Percentiles rank a stretch among this genome's conserved stretches.
phyloP scores from a whole-genome alignment of 2,329 filamentous ascomycete species.

The Raffaelea deltoideospora region DNA sequence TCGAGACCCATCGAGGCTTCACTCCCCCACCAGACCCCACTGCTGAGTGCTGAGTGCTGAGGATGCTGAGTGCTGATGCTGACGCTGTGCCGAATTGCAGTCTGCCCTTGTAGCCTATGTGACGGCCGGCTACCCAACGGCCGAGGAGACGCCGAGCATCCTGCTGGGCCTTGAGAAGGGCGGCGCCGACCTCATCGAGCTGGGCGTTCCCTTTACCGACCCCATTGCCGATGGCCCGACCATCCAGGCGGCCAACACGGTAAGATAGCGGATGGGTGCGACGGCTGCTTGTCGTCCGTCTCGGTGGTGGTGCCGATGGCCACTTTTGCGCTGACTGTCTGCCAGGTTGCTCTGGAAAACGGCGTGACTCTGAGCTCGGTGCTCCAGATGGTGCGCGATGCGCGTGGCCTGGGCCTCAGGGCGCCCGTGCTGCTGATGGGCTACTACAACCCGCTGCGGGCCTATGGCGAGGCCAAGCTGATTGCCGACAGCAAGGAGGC shows the following conservation, averaged over 20 bases:
- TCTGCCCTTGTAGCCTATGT: conserved; percentile 89
- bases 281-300: too few species aligned
- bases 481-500: conserved; percentile 70
- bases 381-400: conserved; percentile 70
- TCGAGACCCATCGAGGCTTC: not conserved
- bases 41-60: too few species aligned
- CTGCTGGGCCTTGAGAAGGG: conserved; percentile 83
- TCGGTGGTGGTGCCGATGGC: too few species aligned
- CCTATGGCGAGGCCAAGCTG: conserved; percentile 85
- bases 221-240: conserved; percentile 96
- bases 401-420: conserved; percentile 60
- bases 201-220: conserved; percentile 93
- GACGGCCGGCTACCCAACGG: conserved; percentile 78
- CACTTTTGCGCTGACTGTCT: not conserved
- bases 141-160: conserved; percentile 70
- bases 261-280: too few species aligned
- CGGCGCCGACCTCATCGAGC: conserved; percentile 87
- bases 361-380: conserved; percentile 70
- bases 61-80: too few species aligned
- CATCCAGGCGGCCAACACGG: conserved; percentile 89
- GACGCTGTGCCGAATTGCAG: conserved; percentile 29
- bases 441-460: conserved; percentile 93
- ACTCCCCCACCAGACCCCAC: too few species aligned
- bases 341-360: conserved; percentile 61
- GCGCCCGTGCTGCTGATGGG: conserved; percentile 90